Base-by-base conservation (phyloP, 176 grass and related monocot genomes). In the Poa annua region DNA sequence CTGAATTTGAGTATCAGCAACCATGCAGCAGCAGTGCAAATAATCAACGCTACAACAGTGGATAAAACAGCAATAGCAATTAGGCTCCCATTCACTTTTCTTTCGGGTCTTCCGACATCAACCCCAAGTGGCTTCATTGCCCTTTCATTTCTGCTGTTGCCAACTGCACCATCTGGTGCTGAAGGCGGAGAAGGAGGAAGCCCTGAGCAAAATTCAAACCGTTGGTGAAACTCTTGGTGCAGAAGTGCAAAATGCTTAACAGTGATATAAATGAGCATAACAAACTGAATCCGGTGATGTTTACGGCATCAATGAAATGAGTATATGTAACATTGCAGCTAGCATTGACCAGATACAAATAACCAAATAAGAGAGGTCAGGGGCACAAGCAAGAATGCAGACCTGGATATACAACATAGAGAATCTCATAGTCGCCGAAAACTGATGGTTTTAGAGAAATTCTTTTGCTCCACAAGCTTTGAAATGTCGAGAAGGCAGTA, bases 401-500 rank as follows among this genome's bases (percentile, higher is more conserved):
- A 99, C 93, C 97, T 99, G 93, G 97, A 86, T 99, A 99, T 61
- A 99, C 87, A 81, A 99, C 93, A 81, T 92, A 96, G 64, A 99
- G 84, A 79, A 96, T 92, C 68, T 90, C 77, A 16, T 99, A 99
- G 53, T 90, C 81, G 34, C 97, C 93, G 87, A 94, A 99, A 66
- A 68, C 77, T 64, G 88, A 89, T 47, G 52, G 77, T 88, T 90
- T 96, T 74, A 94, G 83, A 56, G 76, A 73, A 75, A 94, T 12
- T 63, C 83, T 85, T 80, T 99, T 99, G 62, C 75, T 85, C 97
- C 97, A 99, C 80, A 99, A 92, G 16, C 59, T 95, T 84, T 99
- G 62, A 81, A 90, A 99, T 51, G 86, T 78, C 61, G 72, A 88
- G 83, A 99, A 87, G 36, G 91, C 93, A 66, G 89, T 94, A 42